These are phyloP conservation scores for Penicillium nucicola DNA, from an alignment of 495 filamentous ascomycete species.

Conservation along the genomic window DNA sequence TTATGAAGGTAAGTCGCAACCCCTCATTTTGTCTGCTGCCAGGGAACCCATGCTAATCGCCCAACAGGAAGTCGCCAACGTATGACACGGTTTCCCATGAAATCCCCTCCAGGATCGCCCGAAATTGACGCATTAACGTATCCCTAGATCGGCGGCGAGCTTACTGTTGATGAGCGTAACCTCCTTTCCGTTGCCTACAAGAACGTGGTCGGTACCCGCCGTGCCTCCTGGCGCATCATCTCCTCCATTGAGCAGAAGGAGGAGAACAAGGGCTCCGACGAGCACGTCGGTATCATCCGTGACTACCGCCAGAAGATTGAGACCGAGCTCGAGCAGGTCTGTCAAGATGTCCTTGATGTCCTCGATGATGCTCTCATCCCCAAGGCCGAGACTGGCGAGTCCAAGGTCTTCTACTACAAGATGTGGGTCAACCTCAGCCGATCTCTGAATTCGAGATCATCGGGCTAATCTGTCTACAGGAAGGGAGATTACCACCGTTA, in stretches of 20 bases:
- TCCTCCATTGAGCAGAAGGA: slow-evolving; percentile 99
- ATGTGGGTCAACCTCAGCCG: slow-evolving; percentile 63
- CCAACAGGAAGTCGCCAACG: slow-evolving; percentile 89
- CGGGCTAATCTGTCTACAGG: slow-evolving; percentile 50
- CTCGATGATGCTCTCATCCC: slow-evolving; percentile 94
- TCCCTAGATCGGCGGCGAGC: slow-evolving; percentile 75
- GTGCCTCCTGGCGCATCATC: slow-evolving; percentile 99
- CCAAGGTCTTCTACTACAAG: slow-evolving; percentile 99
- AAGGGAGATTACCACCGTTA: slow-evolving; percentile 99
- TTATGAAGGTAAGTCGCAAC: slow-evolving; percentile 82
- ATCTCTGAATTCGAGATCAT: background rate
- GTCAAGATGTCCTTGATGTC: slow-evolving; percentile 96
- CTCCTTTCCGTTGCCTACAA: slow-evolving; percentile 99
- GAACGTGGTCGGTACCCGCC: slow-evolving; percentile 98
- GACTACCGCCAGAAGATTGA: slow-evolving; percentile 99
- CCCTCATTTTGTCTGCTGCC: slow-evolving; percentile 10
- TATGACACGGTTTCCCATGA: slow-evolving; percentile 41
- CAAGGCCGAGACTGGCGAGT: slow-evolving; percentile 97
- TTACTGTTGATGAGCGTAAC: slow-evolving; percentile 98
- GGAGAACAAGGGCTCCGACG: slow-evolving; percentile 97
- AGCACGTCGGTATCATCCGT: slow-evolving; percentile 93
- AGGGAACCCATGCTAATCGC: slow-evolving; percentile 34
- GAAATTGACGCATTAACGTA: slow-evolving; percentile 23
- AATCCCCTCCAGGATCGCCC: background rate
- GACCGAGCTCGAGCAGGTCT: slow-evolving; percentile 94